Conservation (phyloP, 2,329 filamentous ascomycete species). For the Claviceps sp. region DNA sequence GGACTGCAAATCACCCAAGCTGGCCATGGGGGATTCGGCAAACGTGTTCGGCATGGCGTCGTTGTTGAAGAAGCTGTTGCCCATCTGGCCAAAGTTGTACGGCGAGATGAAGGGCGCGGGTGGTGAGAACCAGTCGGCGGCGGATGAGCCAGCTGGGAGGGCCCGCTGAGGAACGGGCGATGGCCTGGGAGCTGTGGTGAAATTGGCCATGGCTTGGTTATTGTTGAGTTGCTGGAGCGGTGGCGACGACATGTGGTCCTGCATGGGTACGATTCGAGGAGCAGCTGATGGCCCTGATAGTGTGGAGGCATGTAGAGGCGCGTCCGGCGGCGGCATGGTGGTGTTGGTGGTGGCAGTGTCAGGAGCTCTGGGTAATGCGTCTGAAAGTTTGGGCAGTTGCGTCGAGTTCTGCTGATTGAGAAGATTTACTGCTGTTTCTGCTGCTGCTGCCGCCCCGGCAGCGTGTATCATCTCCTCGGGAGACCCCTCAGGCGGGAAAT, state of each 20-base stretch:
- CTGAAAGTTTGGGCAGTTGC: conserved; percentile 30
- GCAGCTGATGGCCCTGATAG: conserved; percentile 17
- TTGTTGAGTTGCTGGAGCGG: conserved; percentile 9
- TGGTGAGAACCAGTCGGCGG: conserved; percentile 40
- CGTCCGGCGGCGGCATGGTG: conserved; percentile 24
- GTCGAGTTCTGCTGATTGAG: conserved; percentile 18
- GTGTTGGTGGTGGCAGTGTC: conserved; percentile 7
- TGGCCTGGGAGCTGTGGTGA: conserved; percentile 19
- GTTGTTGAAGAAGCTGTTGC: conserved; percentile 27
- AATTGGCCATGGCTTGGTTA: conserved; percentile 6
- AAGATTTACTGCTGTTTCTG: conserved; percentile 9
- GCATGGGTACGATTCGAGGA: conserved; percentile 11
- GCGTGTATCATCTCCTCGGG: conserved; percentile 21
- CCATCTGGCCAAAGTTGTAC: conserved; percentile 32
- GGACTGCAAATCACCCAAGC: conserved; percentile 17
- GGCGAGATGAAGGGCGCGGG: conserved; percentile 40
- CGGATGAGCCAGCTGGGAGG: conserved; percentile 25
- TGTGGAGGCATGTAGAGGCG: conserved; percentile 14
- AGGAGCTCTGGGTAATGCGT: conserved; percentile 20
- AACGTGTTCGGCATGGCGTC: conserved; percentile 18
- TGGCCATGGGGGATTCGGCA: conserved; percentile 15
- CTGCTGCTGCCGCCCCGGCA: conserved; percentile 14
- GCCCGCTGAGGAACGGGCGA: conserved; percentile 28
- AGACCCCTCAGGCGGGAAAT: conserved; percentile 44
- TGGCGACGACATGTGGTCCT: conserved; percentile 20